phyloP scores from a whole-genome alignment of 1,284 basidiomycete genomes.

The Porodaedalea pini region DNA sequence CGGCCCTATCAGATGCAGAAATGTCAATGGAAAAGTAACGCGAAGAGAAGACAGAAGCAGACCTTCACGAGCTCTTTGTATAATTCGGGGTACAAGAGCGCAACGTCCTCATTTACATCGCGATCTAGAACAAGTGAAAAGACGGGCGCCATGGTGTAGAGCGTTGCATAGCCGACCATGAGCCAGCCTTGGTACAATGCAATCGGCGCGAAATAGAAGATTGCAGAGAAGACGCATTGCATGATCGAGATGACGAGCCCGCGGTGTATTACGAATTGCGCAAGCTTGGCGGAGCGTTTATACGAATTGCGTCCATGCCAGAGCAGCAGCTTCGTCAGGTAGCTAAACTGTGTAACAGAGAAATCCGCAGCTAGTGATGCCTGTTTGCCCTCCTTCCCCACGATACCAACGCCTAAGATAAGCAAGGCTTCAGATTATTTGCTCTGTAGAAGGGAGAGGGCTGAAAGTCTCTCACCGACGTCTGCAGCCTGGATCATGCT shows the following conservation, averaged over 20 bases:
- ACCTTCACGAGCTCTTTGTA: slow-evolving; percentile 98
- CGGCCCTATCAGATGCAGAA: slow-evolving; percentile 60
- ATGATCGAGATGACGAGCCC: slow-evolving; percentile 98
- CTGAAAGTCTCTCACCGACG: slow-evolving; percentile 58
- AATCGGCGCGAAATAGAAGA: slow-evolving; percentile 99
- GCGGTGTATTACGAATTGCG: slow-evolving; percentile 98
- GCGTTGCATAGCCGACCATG: slow-evolving; percentile 96
- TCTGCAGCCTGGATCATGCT: slow-evolving; percentile 96
- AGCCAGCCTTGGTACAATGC: slow-evolving; percentile 98
- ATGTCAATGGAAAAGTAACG: neutral
- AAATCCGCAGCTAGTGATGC: slow-evolving; percentile 98
- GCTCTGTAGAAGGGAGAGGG: neutral
- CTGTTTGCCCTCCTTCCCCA: slow-evolving; percentile 98
- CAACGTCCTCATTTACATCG: slow-evolving; percentile 95
- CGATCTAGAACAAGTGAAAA: slow-evolving; percentile 95
- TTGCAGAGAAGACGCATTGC: slow-evolving; percentile 94
- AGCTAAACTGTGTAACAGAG: slow-evolving; percentile 94
- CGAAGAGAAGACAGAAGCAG: slow-evolving; percentile 22
- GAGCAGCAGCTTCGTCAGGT: slow-evolving; percentile 91
- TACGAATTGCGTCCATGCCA: slow-evolving; percentile 99
- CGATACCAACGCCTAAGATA: slow-evolving; percentile 85
- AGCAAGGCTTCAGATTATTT: slow-evolving; percentile 3
- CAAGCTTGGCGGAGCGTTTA: slow-evolving; percentile 94
- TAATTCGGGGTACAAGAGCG: slow-evolving; percentile 93
- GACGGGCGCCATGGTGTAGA: slow-evolving; percentile 98